Conservation (phyloP, 805 yeast genomes). For the Ogataea allantospora region DNA sequence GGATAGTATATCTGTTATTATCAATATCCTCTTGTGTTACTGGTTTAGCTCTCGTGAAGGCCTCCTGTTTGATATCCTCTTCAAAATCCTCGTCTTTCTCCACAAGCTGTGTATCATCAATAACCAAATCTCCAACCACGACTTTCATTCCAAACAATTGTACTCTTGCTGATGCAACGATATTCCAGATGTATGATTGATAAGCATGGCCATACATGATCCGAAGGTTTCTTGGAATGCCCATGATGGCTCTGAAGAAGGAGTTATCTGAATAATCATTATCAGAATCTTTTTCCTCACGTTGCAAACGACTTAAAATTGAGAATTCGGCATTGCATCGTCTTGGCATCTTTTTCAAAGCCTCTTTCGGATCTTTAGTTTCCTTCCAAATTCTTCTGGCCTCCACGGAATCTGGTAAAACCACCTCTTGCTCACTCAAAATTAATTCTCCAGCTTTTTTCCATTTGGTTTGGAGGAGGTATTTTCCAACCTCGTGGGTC, state of each 20-base stretch:
- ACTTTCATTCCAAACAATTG: constrained; percentile 65
- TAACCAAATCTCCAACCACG: constrained; percentile 79
- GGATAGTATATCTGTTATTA: constrained; percentile 57
- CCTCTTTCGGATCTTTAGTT: constrained; percentile 60
- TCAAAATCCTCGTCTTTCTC: constrained; percentile 40
- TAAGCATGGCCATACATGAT: constrained; percentile 97
- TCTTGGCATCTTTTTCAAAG: constrained; percentile 79
- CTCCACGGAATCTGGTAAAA: constrained; percentile 76
- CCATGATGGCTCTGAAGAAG: constrained; percentile 79
- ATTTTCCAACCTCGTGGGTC: constrained; percentile 81
- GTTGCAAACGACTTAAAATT: constrained; percentile 59
- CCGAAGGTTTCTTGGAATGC: constrained; percentile 87
- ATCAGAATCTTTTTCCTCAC: constrained; percentile 45
- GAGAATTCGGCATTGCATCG: constrained; percentile 83
- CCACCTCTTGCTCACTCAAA: constrained; percentile 81
- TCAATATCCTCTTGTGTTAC: constrained; percentile 73
- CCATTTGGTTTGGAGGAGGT: constrained; percentile 72
- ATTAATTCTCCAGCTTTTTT: constrained; percentile 74
- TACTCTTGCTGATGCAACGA: constrained; percentile 75
- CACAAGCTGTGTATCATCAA: constrained; percentile 28
- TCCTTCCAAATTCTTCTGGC: constrained; percentile 82
- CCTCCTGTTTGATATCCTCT: constrained; percentile 66
- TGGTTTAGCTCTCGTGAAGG: constrained; percentile 64
- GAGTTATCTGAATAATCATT: constrained; percentile 49
- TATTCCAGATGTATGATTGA: constrained; percentile 94